A percentile compares a stretch with the other conserved stretches of the same genome.
Evolutionary conservation across 768 basidiomycete species (phyloP).

Genomic region (Coprinellus micaceus): DNA sequence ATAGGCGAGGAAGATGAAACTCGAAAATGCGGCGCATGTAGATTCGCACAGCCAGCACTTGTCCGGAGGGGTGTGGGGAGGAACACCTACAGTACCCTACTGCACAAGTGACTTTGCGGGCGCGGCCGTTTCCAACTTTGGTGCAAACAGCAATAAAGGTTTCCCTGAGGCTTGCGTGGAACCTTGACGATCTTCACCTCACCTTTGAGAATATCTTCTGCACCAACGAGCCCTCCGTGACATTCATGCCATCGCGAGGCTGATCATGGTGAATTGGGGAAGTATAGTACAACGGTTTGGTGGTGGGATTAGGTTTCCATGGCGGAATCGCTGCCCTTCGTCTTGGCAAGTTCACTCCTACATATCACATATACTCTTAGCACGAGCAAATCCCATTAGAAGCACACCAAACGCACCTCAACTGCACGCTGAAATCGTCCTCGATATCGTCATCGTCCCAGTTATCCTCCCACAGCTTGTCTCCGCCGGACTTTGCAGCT

Average conservation of each 20-base stretch:
- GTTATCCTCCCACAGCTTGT: constrained; percentile 98
- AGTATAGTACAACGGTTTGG: background rate
- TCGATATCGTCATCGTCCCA: constrained; percentile 99
- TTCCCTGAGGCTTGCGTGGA: too few relatives aligned
- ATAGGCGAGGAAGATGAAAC: too few relatives aligned
- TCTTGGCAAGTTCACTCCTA: constrained; percentile 66
- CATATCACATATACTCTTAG: background rate
- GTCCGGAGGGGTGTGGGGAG: too few relatives aligned
- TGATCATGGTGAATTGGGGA: background rate
- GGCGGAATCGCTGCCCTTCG: constrained; percentile 40
- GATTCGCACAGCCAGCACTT: too few relatives aligned
- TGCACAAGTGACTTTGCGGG: too few relatives aligned
- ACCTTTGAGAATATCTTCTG: too few relatives aligned
- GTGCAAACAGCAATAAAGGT: too few relatives aligned
- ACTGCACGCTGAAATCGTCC: constrained; percentile 92
- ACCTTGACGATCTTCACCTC: too few relatives aligned
- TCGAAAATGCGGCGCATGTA: too few relatives aligned
- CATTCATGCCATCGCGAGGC: background rate
- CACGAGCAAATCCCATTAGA: background rate
- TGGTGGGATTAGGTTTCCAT: constrained; percentile 38
- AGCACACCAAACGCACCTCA: constrained; percentile 59
- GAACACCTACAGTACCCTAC: too few relatives aligned
- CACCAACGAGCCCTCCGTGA: too few relatives aligned
- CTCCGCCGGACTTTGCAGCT: constrained; percentile 72
- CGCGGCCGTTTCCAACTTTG: too few relatives aligned